These are phyloP conservation scores for Trichoderma simmonsii DNA, from an alignment of 2,329 filamentous ascomycete genomes.

Conservation along the genomic window DNA sequence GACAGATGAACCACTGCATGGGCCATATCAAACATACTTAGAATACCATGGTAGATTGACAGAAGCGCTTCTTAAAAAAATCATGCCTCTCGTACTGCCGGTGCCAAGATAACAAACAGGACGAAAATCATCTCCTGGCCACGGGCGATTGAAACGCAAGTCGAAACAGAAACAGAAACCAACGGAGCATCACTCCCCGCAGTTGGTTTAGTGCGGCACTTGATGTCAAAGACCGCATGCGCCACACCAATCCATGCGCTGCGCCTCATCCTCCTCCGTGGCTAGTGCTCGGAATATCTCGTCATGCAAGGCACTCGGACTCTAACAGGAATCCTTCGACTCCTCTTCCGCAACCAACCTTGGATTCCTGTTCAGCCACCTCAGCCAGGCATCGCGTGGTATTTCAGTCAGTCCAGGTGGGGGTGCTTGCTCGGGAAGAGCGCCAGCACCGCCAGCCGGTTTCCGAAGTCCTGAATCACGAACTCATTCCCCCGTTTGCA, in stretches of 20 bases:
- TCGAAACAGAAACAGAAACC: neutral
- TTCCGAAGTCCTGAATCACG: conserved; percentile 2
- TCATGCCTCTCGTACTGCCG: neutral
- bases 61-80: neutral
- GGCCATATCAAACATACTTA: neutral
- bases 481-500: neutral
- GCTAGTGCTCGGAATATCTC: neutral
- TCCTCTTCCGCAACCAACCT: neutral
- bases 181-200: neutral
- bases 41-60: neutral
- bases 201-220: neutral
- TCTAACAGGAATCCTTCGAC: neutral
- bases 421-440: conserved; percentile 3
- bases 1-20: neutral
- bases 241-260: neutral
- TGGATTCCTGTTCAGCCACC: conserved; percentile 5
- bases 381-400: conserved; percentile 12
- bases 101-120: neutral
- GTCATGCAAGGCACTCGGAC: neutral
- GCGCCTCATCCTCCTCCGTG: neutral
- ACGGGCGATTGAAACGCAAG: conserved; percentile 1
- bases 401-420: neutral
- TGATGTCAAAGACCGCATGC: neutral
- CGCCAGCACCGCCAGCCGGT: neutral
- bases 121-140: neutral